These are phyloP conservation scores for Geranomyces michiganensis DNA, from an alignment of 192 early-diverging fungal genomes.

Conservation along the genomic window DNA sequence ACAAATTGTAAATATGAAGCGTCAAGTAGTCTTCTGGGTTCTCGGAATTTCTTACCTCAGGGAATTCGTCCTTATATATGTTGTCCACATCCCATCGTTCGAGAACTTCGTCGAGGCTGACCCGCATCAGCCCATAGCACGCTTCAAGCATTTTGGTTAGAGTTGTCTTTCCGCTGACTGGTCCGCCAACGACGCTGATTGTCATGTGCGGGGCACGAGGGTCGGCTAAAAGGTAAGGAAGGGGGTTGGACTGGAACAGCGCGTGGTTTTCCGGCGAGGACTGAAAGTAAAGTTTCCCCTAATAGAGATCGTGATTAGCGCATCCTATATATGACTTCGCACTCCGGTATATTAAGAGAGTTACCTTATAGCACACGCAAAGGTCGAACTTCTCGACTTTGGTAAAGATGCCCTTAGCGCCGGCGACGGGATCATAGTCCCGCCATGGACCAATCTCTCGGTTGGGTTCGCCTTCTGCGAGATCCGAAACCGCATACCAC, in stretches of 20 bases:
- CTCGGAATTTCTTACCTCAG: background rate
- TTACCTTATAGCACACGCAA: slow-evolving; percentile 45
- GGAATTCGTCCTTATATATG: slow-evolving; percentile 4
- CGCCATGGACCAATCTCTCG: slow-evolving; percentile 48
- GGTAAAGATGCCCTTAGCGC: background rate
- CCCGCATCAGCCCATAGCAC: slow-evolving; percentile 40
- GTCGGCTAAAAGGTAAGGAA: slow-evolving; percentile 42
- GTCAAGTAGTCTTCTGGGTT: too few species aligned
- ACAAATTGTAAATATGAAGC: too few species aligned
- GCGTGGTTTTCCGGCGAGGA: slow-evolving; percentile 26
- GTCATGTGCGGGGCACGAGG: slow-evolving; percentile 31
- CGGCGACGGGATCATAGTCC: slow-evolving; percentile 46
- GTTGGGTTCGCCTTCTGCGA: slow-evolving; percentile 45
- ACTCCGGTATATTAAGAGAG: background rate
- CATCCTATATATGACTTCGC: too few species aligned
- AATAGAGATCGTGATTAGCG: too few species aligned
- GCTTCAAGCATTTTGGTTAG: slow-evolving; percentile 45
- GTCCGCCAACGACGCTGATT: slow-evolving; percentile 49
- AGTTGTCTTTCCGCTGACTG: slow-evolving; percentile 55
- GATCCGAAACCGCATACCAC: slow-evolving; percentile 35
- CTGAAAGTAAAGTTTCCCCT: slow-evolving; percentile 50
- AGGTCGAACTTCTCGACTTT: slow-evolving; percentile 9
- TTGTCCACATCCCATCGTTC: slow-evolving; percentile 31
- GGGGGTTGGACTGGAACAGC: slow-evolving; percentile 50
- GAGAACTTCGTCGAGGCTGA: slow-evolving; percentile 49